Evolutionary conservation across 2,329 filamentous ascomycete genomes (phyloP).

Genomic region (Cryphonectria radicalis): DNA sequence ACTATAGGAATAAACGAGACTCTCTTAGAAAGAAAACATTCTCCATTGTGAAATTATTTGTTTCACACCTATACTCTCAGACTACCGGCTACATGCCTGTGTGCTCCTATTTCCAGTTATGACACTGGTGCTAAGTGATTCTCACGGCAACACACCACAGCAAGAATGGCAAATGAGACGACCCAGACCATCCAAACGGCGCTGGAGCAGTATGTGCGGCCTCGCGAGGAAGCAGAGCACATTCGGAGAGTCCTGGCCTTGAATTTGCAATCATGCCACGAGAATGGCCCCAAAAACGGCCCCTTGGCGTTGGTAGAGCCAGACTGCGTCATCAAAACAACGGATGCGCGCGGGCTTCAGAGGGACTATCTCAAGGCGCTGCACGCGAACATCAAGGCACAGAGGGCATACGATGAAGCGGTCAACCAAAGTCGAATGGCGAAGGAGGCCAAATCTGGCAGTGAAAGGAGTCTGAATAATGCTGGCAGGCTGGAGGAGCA

Average conservation of each 20-base stretch:
- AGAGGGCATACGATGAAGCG: slow-evolving; percentile 49
- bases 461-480: slow-evolving; percentile 11
- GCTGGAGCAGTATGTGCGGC: slow-evolving; percentile 58
- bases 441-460: slow-evolving; percentile 33
- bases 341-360: slow-evolving; percentile 52
- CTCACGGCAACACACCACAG: slow-evolving; percentile 31
- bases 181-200: slow-evolving; percentile 46
- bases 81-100: background rate
- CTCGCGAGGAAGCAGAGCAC: slow-evolving; percentile 60
- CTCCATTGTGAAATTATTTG: background rate
- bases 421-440: slow-evolving; percentile 35
- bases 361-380: slow-evolving; percentile 60
- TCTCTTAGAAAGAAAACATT: background rate
- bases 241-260: slow-evolving; percentile 60
- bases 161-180: slow-evolving; percentile 40
- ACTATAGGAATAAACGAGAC: background rate
- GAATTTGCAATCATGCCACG: slow-evolving; percentile 54
- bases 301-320: slow-evolving; percentile 55
- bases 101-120: background rate
- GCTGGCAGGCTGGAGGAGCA: slow-evolving; percentile 50
- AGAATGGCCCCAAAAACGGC: slow-evolving; percentile 46
- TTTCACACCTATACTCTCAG: background rate
- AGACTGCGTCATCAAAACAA: slow-evolving; percentile 41
- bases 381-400: slow-evolving; percentile 55
- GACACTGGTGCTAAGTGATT: background rate